Evolutionary conservation across 2,329 filamentous ascomycete genomes (phyloP).

Genomic region (Knufia petricola): DNA sequence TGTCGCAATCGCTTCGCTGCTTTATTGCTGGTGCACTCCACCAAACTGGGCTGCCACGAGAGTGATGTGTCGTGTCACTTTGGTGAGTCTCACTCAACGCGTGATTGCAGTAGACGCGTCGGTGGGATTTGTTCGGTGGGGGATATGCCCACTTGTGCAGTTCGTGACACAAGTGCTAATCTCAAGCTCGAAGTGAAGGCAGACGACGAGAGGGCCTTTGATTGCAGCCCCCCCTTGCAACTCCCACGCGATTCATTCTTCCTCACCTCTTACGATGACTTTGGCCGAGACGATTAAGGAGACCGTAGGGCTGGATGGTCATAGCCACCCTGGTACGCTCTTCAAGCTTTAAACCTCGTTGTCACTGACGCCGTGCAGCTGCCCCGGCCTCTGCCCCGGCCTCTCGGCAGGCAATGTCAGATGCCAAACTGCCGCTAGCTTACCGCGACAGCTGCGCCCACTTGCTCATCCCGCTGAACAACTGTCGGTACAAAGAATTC

Average conservation of each 20-base stretch:
- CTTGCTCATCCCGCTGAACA: conserved; percentile 89
- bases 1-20: neutral
- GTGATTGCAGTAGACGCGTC: conserved; percentile 3
- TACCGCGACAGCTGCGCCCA: conserved; percentile 96
- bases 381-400: conserved; percentile 43
- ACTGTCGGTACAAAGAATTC: conserved; percentile 82
- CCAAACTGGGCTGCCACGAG: neutral
- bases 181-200: conserved; percentile 2
- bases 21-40: neutral
- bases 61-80: conserved; percentile 2
- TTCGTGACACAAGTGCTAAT: no score
- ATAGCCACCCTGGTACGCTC: conserved; percentile 23
- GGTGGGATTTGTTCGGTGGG: no score
- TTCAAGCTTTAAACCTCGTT: conserved; percentile 7
- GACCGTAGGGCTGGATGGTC: conserved; percentile 36
- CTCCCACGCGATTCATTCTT: neutral
- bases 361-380: conserved; percentile 12
- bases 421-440: conserved; percentile 72
- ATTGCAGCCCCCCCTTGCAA: neutral
- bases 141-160: no score
- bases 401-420: conserved; percentile 86
- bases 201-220: neutral
- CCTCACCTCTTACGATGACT: conserved; percentile 15
- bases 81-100: neutral
- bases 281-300: conserved; percentile 40